Base-by-base conservation (phyloP, 495 filamentous ascomycete genomes). In the Letharia lupina region DNA sequence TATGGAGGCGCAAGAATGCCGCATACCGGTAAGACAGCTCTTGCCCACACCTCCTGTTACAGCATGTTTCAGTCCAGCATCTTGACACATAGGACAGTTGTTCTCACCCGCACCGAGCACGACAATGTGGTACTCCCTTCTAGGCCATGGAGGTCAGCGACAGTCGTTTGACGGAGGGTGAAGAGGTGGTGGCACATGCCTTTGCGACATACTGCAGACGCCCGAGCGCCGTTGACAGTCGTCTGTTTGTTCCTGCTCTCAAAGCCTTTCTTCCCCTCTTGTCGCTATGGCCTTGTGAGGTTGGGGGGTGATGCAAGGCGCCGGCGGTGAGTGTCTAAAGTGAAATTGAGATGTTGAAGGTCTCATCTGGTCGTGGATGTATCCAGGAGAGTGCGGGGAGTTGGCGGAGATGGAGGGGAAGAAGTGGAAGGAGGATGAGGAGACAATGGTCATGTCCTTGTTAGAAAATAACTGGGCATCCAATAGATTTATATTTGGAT, bases 21-120 rank as follows among this genome's bases (percentile, higher is more conserved):
- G 78, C 83, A 70, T 84, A 98, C 93, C 93, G 78, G 94, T 98
- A 70, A 98, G 82, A 82, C 94, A 98, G 75, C 91, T 96, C 79
- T 98, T 98, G 65, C 94, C 94, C 69, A 98, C 94, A 72, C 94
- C 94, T 76, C 94, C 93, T 95, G 71, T 69, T 48, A 47, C 74
- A 68, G 59, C 45, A 57, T 68, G 70, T 73, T 71, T 71, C 63
- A 72, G 70, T 37, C 50, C 47, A 42, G 10, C 28, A 42, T 47
- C 9, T 52, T 39, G 35, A 47, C 16, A 47, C 12, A 48, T 31
- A 4, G 54, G 23, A 28, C 58, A 66, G 37, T 13, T 35, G 39
- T 56, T 86, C 73, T 77, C 28, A 91, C 89, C 91, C 76, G 91
- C 88, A 73, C 91, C 91, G 70, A 96, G 79, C 61, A 96, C 91